Evolutionary conservation across 768 basidiomycete species (phyloP).

Genomic region (Tricholoma sp.): DNA sequence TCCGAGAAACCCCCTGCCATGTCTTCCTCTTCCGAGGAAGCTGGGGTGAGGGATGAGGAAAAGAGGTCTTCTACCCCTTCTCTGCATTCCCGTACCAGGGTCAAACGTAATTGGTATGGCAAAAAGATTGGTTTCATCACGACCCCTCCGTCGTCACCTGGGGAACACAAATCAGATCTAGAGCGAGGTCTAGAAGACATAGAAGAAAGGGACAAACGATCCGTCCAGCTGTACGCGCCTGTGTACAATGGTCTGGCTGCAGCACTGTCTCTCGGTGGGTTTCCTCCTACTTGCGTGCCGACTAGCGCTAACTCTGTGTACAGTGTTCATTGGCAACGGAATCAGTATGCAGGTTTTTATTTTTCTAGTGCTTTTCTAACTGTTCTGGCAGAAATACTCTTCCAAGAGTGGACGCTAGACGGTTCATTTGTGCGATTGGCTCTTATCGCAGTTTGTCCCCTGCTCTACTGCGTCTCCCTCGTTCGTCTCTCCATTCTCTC

Average conservation of each 20-base stretch:
- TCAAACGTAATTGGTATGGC: conserved; percentile 59
- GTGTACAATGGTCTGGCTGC: conserved; percentile 61
- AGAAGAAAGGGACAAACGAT: conserved; percentile 19
- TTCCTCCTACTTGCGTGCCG: conserved; percentile 27
- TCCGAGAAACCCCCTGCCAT: neutral
- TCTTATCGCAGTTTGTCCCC: conserved; percentile 53
- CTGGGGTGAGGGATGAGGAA: conserved; percentile 10
- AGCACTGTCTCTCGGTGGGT: conserved; percentile 48
- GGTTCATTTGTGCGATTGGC: conserved; percentile 53
- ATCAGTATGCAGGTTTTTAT: conserved; percentile 33
- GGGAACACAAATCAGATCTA: neutral
- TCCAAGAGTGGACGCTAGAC: conserved; percentile 70
- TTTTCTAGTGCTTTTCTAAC: neutral
- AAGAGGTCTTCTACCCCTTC: conserved; percentile 1
- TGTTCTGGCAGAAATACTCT: conserved; percentile 31
- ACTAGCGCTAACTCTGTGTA: conserved; percentile 21
- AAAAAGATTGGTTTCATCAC: conserved; percentile 36
- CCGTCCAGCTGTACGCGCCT: conserved; percentile 52
- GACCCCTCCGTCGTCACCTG: neutral
- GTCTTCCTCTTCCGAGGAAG: conserved; percentile 1
- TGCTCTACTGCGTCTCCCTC: conserved; percentile 73
- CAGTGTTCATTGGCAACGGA: conserved; percentile 64
- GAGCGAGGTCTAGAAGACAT: conserved; percentile 3
- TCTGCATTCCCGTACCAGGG: neutral
- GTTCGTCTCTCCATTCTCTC: conserved; percentile 22